Conservation (phyloP, 2,329 filamentous ascomycete species). For the Coleophoma cylindrospora region DNA sequence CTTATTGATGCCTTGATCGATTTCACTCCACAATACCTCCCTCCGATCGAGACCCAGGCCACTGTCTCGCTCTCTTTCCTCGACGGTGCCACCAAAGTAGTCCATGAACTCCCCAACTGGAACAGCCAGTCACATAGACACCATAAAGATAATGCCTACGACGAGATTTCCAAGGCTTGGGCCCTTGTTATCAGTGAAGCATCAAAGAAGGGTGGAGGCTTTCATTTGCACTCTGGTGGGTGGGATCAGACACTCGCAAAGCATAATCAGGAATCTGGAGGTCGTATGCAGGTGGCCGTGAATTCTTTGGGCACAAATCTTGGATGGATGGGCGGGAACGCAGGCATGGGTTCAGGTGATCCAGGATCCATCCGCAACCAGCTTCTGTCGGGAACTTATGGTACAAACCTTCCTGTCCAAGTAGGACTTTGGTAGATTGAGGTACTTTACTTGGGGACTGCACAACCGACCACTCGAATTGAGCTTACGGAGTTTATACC, state of each 20-base stretch:
- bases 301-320: conserved; percentile 69
- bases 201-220: conserved; percentile 84
- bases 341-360: conserved; percentile 27
- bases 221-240: conserved; percentile 80
- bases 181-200: conserved; percentile 85
- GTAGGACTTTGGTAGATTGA: conserved; percentile 54
- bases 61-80: conserved; percentile 80
- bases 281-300: conserved; percentile 75
- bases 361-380: conserved; percentile 57
- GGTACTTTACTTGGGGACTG: too few relatives aligned
- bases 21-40: conserved; percentile 93
- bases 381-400: conserved; percentile 55
- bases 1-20: conserved; percentile 88
- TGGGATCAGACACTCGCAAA: conserved; percentile 87
- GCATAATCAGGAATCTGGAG: conserved; percentile 83
- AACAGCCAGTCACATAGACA: conserved; percentile 82
- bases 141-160: conserved; percentile 92
- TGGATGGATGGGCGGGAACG: conserved; percentile 64
- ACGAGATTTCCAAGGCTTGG: conserved; percentile 94
- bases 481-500: conserved; percentile 7
- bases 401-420: conserved; percentile 45
- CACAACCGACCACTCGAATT: background rate
- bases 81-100: conserved; percentile 82
- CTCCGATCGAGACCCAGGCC: conserved; percentile 82
- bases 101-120: conserved; percentile 89